These are phyloP conservation scores for Syncephalastrum sp. DNA, from an alignment of 371 early-diverging fungal species.

Conservation along the genomic window DNA sequence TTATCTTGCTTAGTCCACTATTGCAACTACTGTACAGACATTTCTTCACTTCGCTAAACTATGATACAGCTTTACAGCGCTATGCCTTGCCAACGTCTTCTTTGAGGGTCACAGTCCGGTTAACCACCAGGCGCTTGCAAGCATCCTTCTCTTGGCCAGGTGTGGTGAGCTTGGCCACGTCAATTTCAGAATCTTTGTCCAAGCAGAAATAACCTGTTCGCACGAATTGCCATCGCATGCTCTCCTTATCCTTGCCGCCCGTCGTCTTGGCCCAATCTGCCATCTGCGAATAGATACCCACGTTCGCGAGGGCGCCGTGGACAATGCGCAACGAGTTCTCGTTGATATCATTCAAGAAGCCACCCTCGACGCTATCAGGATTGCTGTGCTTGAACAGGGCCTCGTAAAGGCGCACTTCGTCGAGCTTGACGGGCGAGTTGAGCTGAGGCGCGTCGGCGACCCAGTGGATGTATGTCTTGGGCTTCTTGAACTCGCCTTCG, in stretches of 20 bases:
- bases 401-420: conserved; percentile 85
- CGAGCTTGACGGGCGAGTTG: conserved; percentile 79
- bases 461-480: conserved; percentile 99
- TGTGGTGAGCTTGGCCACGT: conserved; percentile 35
- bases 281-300: conserved; percentile 73
- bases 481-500: conserved; percentile 69
- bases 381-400: conserved; percentile 90
- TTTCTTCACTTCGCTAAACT: background rate
- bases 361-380: conserved; percentile 87
- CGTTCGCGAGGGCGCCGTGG: conserved; percentile 80
- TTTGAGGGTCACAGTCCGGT: conserved; percentile 90
- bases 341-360: conserved; percentile 94
- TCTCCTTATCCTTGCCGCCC: conserved; percentile 62
- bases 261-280: conserved; percentile 47
- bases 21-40: too few species aligned
- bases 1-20: too few species aligned
- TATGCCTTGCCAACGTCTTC: conserved; percentile 80
- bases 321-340: conserved; percentile 71
- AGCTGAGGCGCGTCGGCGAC: conserved; percentile 81
- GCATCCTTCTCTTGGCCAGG: conserved; percentile 37
- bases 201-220: conserved; percentile 98
- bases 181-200: conserved; percentile 83
- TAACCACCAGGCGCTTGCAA: conserved; percentile 67
- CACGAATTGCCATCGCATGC: conserved; percentile 93
- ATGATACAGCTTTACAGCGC: background rate